Percentiles rank a stretch among this genome's conserved stretches.
Evolutionary conservation across 129 eudicot genomes (phyloP).

Genomic region (Chrysanthemum seticuspe): DNA sequence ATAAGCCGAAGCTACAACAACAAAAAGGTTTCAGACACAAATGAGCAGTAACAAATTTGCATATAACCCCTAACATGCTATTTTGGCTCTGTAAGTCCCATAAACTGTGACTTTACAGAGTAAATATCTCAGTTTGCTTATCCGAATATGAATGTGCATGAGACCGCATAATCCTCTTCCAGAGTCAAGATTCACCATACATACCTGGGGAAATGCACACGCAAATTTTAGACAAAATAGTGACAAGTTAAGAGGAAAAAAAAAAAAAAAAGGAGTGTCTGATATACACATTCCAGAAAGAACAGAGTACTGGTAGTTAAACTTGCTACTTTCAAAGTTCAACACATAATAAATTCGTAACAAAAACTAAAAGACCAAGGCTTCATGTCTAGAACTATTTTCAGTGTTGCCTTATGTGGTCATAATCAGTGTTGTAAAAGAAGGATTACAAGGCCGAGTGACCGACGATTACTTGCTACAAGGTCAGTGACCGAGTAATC

Average conservation of each 20-base stretch:
- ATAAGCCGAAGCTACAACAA: constrained; percentile 1
- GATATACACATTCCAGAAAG: no score
- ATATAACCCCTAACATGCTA: neutral
- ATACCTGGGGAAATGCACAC: constrained; percentile 2
- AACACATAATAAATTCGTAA: neutral
- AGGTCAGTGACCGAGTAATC: no score
- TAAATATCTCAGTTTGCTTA: neutral
- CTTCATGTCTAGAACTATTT: no score
- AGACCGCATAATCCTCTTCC: neutral
- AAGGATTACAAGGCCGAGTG: no score
- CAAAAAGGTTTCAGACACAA: neutral
- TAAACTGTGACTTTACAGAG: neutral
- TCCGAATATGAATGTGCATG: neutral
- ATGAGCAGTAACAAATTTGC: neutral
- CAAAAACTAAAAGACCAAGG: neutral
- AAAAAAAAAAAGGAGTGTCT: no score
- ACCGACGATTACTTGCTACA: no score
- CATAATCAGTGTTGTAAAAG: no score
- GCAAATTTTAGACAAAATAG: neutral
- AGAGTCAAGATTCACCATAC: neutral
- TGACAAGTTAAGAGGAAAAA: no score
- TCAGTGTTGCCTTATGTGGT: no score
- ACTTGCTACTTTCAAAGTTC: neutral
- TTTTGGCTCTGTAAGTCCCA: neutral
- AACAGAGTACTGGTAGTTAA: neutral